These are phyloP conservation scores for Colletotrichum karsti DNA, from an alignment of 2,329 filamentous ascomycete species.

Conservation along the genomic window DNA sequence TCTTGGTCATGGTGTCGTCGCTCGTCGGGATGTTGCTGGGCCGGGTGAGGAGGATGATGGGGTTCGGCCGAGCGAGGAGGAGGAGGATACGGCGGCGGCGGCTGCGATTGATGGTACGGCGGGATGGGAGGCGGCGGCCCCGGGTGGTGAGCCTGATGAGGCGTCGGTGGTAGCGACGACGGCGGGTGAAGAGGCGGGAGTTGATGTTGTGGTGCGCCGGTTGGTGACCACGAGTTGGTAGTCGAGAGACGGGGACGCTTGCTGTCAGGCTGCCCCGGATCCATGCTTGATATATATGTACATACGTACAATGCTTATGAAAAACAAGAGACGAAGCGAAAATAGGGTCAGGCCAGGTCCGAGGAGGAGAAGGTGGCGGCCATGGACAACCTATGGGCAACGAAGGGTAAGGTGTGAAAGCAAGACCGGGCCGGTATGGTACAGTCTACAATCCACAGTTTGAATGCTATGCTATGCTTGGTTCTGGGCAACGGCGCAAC, in stretches of 20 bases:
- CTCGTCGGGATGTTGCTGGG: slow-evolving; percentile 48
- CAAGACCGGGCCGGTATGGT: slow-evolving; percentile 12
- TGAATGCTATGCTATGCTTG: slow-evolving; percentile 15
- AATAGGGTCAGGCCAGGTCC: slow-evolving; percentile 33
- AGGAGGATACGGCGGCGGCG: slow-evolving; percentile 31
- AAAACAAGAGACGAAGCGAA: slow-evolving; percentile 31
- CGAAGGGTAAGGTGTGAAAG: slow-evolving; percentile 20
- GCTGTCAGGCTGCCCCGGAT: slow-evolving; percentile 64
- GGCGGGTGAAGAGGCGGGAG: slow-evolving; percentile 56
- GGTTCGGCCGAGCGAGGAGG: slow-evolving; percentile 45
- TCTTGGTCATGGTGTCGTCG: slow-evolving; percentile 67
- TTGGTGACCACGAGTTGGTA: slow-evolving; percentile 52
- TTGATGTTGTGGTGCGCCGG: slow-evolving; percentile 52
- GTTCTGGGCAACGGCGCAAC: slow-evolving; percentile 5
- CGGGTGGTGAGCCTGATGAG: slow-evolving; percentile 43
- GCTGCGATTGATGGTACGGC: slow-evolving; percentile 15
- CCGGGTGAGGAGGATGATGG: slow-evolving; percentile 44
- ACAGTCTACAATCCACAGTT: slow-evolving; percentile 1
- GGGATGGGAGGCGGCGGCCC: slow-evolving; percentile 44
- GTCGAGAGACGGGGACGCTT: slow-evolving; percentile 66
- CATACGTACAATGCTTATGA: slow-evolving; percentile 40
- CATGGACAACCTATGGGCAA: slow-evolving; percentile 45
- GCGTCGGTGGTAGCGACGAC: slow-evolving; percentile 46
- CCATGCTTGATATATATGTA: slow-evolving; percentile 64
- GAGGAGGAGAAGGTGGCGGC: slow-evolving; percentile 32